Evolutionary conservation across 2,329 filamentous ascomycete species (phyloP).

Genomic region (Exserohilum rostratum): DNA sequence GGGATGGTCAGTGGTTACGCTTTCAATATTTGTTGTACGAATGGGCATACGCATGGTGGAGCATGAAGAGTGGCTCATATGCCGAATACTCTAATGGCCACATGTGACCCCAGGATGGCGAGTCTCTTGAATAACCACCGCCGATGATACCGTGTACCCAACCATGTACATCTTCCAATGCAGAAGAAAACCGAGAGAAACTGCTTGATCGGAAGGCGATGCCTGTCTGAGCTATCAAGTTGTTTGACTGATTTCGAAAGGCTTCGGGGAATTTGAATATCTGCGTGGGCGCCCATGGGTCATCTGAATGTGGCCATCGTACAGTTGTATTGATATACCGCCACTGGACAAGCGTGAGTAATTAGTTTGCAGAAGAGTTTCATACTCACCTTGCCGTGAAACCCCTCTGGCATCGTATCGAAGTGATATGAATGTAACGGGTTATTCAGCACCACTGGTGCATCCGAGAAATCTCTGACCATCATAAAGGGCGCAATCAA

Average conservation of each 20-base stretch:
- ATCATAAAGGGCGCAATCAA: conserved; percentile 25
- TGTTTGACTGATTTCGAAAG: conserved; percentile 19
- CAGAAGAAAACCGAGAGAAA: conserved; percentile 44
- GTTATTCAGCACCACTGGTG: conserved; percentile 26
- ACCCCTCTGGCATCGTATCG: conserved; percentile 29
- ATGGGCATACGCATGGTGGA: conserved; percentile 48
- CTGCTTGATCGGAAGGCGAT: conserved; percentile 13
- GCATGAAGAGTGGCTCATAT: conserved; percentile 70
- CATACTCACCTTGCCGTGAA: conserved; percentile 28
- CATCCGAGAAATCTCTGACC: conserved; percentile 27
- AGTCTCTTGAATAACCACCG: conserved; percentile 20
- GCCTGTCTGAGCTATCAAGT: conserved; percentile 48
- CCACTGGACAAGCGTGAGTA: conserved; percentile 26
- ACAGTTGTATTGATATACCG: conserved; percentile 29
- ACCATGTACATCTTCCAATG: conserved; percentile 33
- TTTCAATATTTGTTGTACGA: not conserved
- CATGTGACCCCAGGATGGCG: conserved; percentile 65
- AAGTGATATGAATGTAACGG: conserved; percentile 41
- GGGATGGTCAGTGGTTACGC: not conserved
- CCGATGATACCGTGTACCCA: conserved; percentile 55
- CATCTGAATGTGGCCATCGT: conserved; percentile 39
- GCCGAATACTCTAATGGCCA: conserved; percentile 72
- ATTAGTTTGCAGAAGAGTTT: too few species aligned
- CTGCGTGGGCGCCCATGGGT: conserved; percentile 26
- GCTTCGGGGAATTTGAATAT: conserved; percentile 11